A percentile compares a stretch with the other conserved stretches of the same genome.
phyloP scores from a whole-genome alignment of 1,284 basidiomycete genomes.

The Cutaneotrichosporon cyanovorans region DNA sequence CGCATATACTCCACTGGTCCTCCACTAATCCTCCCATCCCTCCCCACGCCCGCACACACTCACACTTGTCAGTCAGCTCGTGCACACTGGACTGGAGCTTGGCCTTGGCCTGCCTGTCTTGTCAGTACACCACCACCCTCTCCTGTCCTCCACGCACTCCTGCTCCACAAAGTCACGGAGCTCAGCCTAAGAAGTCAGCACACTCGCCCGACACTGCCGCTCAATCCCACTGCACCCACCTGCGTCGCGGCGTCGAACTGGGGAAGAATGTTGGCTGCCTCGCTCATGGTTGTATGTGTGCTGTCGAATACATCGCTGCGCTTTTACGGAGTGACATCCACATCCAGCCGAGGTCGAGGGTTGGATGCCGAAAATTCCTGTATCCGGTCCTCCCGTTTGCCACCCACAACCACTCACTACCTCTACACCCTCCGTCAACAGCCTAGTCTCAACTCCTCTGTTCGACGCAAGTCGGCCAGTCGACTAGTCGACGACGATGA shows the following conservation, averaged over 20 bases:
- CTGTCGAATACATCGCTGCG: not conserved
- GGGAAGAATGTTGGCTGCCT: slow-evolving; percentile 7
- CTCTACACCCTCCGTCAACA: not conserved
- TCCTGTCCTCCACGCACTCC: slow-evolving; percentile 52
- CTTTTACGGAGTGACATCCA: too few relatives aligned
- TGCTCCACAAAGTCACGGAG: slow-evolving; percentile 73
- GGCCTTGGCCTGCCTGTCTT: slow-evolving; percentile 63
- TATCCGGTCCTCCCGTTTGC: slow-evolving; percentile 1
- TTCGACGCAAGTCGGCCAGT: not conserved
- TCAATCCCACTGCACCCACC: slow-evolving; percentile 44
- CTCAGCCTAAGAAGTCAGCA: slow-evolving; percentile 61
- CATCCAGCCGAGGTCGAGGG: too few relatives aligned
- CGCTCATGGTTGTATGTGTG: slow-evolving; percentile 2
- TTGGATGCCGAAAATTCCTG: slow-evolving; percentile 4
- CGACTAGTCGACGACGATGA: slow-evolving; percentile 46
- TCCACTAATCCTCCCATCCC: too few relatives aligned
- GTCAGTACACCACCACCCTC: slow-evolving; percentile 4
- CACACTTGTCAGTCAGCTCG: slow-evolving; percentile 45
- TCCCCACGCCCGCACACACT: slow-evolving; percentile 9
- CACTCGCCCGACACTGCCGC: too few relatives aligned
- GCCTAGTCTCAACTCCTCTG: not conserved
- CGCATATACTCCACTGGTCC: too few relatives aligned
- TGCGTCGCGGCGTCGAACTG: slow-evolving; percentile 70
- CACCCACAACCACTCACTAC: not conserved
- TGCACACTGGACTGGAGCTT: slow-evolving; percentile 57